Conservation (phyloP, 306 rosid species). For the Dalbergia oliveri region DNA sequence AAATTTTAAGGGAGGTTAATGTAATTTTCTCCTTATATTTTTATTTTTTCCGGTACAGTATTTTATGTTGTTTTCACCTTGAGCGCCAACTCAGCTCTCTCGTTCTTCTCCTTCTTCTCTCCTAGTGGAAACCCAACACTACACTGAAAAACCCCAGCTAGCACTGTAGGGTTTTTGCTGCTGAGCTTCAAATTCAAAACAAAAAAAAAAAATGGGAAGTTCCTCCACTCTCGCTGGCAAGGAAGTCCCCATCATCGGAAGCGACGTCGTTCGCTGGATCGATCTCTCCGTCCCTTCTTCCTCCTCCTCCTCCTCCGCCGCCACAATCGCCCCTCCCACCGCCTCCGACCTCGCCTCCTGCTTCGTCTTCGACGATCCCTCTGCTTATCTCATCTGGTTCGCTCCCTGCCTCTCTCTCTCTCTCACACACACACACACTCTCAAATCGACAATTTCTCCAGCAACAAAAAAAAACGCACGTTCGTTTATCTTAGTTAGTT, state of each 20-base stretch:
- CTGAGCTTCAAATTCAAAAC: slow-evolving; percentile 12
- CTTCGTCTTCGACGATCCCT: slow-evolving; percentile 70
- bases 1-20: no score
- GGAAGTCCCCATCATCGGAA: slow-evolving; percentile 81
- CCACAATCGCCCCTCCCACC: slow-evolving; percentile 52
- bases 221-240: slow-evolving; percentile 64
- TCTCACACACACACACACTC: no score
- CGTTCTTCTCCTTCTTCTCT: not conserved
- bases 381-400: slow-evolving; percentile 73
- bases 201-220: slow-evolving; percentile 53
- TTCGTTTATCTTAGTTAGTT: not conserved
- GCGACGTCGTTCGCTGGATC: slow-evolving; percentile 73
- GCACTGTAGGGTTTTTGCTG: slow-evolving; percentile 51
- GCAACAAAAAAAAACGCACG: not conserved
- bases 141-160: not conserved
- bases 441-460: not conserved
- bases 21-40: no score
- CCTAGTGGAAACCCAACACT: not conserved
- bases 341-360: slow-evolving; percentile 72
- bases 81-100: not conserved
- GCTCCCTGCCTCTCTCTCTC: slow-evolving; percentile 33
- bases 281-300: slow-evolving; percentile 69
- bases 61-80: not conserved
- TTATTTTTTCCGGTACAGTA: no score
- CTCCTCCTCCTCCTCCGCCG: slow-evolving; percentile 46